These are phyloP conservation scores for Terfezia boudieri DNA, from an alignment of 495 filamentous ascomycete species.

Conservation along the genomic window DNA sequence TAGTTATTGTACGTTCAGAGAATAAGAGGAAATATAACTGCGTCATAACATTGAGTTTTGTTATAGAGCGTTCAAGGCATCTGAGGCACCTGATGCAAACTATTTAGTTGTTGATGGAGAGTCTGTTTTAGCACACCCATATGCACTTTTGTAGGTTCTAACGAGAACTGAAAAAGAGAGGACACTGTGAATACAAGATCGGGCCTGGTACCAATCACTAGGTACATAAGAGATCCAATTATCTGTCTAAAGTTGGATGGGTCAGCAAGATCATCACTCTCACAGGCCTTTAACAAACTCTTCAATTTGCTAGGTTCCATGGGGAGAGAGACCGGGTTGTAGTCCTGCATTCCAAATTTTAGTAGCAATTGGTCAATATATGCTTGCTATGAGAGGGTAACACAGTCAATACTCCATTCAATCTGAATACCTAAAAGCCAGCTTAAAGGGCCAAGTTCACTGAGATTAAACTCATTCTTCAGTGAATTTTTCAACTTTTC, in stretches of 20 bases:
- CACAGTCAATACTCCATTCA: neutral
- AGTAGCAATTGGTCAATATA: constrained; percentile 2
- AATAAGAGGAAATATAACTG: too few relatives aligned
- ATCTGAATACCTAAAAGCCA: neutral
- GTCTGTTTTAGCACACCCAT: neutral
- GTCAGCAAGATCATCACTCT: too few relatives aligned
- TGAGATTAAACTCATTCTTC: neutral
- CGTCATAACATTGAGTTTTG: too few relatives aligned
- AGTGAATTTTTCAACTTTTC: neutral
- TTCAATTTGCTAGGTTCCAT: too few relatives aligned
- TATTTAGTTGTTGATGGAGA: too few relatives aligned
- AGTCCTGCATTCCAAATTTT: neutral
- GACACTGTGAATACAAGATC: constrained; percentile 5
- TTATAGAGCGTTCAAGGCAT: too few relatives aligned
- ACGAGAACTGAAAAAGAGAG: constrained; percentile 2
- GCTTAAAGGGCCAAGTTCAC: neutral
- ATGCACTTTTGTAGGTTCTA: neutral
- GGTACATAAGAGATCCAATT: too few relatives aligned
- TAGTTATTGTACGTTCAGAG: too few relatives aligned
- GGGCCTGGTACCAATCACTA: constrained; percentile 4
- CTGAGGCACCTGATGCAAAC: too few relatives aligned
- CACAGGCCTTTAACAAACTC: too few relatives aligned
- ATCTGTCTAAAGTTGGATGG: too few relatives aligned
- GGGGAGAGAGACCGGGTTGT: neutral
- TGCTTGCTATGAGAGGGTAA: neutral